Evolutionary conservation across 1,139 yeast genomes (phyloP).

Genomic region (Lodderomyces beijingensis): DNA sequence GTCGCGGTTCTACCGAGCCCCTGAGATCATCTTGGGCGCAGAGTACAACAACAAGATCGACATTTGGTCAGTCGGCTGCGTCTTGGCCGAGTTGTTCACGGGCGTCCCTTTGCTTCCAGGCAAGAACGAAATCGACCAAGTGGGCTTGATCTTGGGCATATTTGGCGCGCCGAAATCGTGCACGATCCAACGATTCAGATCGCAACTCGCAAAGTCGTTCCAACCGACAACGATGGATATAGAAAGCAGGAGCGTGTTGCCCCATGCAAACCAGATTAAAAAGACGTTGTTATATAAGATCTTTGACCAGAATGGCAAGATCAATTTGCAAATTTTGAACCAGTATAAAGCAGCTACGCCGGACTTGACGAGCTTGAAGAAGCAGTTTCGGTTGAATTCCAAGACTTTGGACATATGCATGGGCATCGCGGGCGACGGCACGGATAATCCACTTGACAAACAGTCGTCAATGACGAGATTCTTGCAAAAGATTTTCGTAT

Average conservation of each 20-base stretch:
- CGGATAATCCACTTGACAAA: no score
- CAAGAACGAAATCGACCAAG: constrained; percentile 62
- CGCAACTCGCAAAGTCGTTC: constrained; percentile 13
- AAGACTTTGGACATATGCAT: constrained; percentile 40
- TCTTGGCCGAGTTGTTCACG: constrained; percentile 58
- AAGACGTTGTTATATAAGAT: constrained; percentile 32
- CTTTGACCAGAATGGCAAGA: constrained; percentile 39
- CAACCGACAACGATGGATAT: constrained; percentile 11
- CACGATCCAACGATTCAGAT: constrained; percentile 23
- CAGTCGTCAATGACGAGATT: constrained; percentile 15
- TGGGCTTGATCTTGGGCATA: constrained; percentile 53
- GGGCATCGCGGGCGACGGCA: constrained; percentile 20
- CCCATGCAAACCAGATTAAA: constrained; percentile 24
- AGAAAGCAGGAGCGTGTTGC: constrained; percentile 1
- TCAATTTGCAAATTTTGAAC: constrained; percentile 26
- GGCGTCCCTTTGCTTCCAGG: constrained; percentile 74
- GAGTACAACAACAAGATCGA: constrained; percentile 67
- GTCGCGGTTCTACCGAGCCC: constrained; percentile 64
- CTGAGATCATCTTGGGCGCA: constrained; percentile 82
- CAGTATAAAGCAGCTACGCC: constrained; percentile 16
- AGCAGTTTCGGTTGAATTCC: constrained; percentile 25
- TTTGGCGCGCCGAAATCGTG: constrained; percentile 57
- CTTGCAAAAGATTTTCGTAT: constrained; percentile 40
- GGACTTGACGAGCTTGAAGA: constrained; percentile 13
- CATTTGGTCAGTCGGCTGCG: constrained; percentile 76